Base-by-base conservation (phyloP, 495 filamentous ascomycete genomes). In the Entonaema liquescens region DNA sequence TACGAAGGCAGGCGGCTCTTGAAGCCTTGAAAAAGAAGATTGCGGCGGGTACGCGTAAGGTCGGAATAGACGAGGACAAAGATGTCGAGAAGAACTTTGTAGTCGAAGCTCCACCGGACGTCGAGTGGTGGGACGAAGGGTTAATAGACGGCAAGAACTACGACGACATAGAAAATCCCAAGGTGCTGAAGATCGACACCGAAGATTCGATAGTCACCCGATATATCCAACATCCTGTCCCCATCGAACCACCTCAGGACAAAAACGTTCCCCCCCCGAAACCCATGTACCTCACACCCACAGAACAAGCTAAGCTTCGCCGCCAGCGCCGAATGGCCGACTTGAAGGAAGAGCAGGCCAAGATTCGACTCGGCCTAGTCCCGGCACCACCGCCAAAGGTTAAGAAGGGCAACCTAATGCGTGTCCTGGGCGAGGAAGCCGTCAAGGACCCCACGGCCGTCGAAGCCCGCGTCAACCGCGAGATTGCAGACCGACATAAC, bases 101-200 rank as follows among this genome's bases (percentile, higher is more conserved):
- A 11, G 87, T 98, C n/a, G 89, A 92, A 66, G 86, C 85, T 29
- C 95, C 95, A 1, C 95, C 96, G 7, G 90, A 91, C 19, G 84
- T 98, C 42, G 95, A 99, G 79, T 99, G 96, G 96, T 98, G 96
- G 96, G 95, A 99, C 71, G 94, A 98, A 80, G 90, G 87, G 2
- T 80, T 98, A 6, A 84, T 97, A 25, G 86, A 89, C 44, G 92
- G 89, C 17, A 85, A 85, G 38, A 89, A 86, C 60, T 98, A 98
- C 78, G 82, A 88, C 64, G 85, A 85, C 60, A 86, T 95, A 67
- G 87, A 90, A 19, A 79, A 87, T 9, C 83, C 89, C 13, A 82
- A 84, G 50, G 83, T 82, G 2, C 82, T 97, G 55, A 95, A 95
- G 76, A 87, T 98, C 59, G 85, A 90, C 35, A 88, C 89, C 0